A percentile compares a stretch with the other conserved stretches of the same genome.
phyloP scores from a whole-genome alignment of 208 protist species.

The Vickermania spadyakhi region DNA sequence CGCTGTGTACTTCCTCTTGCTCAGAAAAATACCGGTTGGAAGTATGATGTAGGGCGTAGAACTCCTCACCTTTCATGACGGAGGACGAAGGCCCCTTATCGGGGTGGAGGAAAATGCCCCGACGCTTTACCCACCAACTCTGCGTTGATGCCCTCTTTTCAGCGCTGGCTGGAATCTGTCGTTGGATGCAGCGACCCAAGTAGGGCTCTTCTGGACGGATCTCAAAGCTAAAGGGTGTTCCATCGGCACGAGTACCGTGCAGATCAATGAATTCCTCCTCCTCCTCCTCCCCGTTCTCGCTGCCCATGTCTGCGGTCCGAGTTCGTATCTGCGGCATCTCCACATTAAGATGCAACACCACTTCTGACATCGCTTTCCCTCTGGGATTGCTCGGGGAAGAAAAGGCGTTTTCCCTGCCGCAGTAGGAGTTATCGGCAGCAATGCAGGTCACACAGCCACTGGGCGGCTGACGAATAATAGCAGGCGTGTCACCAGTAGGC shows the following conservation, averaged over 20 bases:
- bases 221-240: background rate
- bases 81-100: too few relatives aligned
- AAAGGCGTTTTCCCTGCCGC: constrained; percentile 17
- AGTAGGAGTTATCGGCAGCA: constrained; percentile 81
- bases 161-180: background rate
- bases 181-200: background rate
- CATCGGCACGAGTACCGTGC: background rate
- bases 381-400: background rate
- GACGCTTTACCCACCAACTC: background rate
- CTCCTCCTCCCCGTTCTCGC: background rate
- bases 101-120: background rate
- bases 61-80: background rate
- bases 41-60: background rate
- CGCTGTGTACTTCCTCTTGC: background rate
- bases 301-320: background rate
- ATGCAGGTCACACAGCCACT: constrained; percentile 43
- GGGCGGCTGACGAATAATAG: constrained; percentile 50
- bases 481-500: constrained; percentile 66
- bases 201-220: background rate
- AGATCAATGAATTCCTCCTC: background rate
- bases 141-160: too few relatives aligned
- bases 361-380: background rate
- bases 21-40: background rate
- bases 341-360: background rate
- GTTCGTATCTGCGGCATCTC: background rate